A percentile compares a stretch with the other conserved stretches of the same genome.
Conservation (phyloP, 495 filamentous ascomycete genomes). For the Apodospora peruviana region DNA sequence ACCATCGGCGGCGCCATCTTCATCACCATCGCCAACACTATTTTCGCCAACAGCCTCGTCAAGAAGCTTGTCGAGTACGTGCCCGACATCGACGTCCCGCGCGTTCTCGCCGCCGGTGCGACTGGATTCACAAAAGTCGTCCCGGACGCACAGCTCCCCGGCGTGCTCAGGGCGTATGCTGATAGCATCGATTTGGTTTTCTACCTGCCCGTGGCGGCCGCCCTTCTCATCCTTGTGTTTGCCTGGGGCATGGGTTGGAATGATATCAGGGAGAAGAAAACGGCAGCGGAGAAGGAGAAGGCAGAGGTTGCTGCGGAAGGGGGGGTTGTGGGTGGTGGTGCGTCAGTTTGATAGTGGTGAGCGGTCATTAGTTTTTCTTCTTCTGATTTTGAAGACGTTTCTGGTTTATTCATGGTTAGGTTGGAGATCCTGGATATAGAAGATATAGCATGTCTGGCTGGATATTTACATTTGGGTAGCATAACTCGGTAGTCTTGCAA, state of each 20-base stretch:
- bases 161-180: conserved; percentile 37
- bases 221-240: not conserved
- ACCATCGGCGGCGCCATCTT: conserved; percentile 35
- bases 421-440: too few relatives aligned
- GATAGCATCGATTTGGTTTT: conserved; percentile 20
- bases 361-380: too few relatives aligned
- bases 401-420: too few relatives aligned
- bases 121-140: conserved; percentile 2
- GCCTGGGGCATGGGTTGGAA: conserved; percentile 9
- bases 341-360: not conserved
- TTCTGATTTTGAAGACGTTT: too few relatives aligned
- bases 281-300: too few relatives aligned
- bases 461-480: too few relatives aligned
- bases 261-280: conserved; percentile 30
- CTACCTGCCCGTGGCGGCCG: conserved; percentile 2
- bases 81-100: conserved; percentile 14
- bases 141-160: not conserved
- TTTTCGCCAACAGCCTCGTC: conserved; percentile 32
- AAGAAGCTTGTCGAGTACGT: conserved; percentile 16
- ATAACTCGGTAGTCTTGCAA: too few relatives aligned
- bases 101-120: conserved; percentile 29
- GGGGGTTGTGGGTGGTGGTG: not conserved
- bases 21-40: conserved; percentile 27
- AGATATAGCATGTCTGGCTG: too few relatives aligned
- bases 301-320: not conserved